Conservation (phyloP, 2,329 filamentous ascomycete genomes). For the Aspergillus melleus region DNA sequence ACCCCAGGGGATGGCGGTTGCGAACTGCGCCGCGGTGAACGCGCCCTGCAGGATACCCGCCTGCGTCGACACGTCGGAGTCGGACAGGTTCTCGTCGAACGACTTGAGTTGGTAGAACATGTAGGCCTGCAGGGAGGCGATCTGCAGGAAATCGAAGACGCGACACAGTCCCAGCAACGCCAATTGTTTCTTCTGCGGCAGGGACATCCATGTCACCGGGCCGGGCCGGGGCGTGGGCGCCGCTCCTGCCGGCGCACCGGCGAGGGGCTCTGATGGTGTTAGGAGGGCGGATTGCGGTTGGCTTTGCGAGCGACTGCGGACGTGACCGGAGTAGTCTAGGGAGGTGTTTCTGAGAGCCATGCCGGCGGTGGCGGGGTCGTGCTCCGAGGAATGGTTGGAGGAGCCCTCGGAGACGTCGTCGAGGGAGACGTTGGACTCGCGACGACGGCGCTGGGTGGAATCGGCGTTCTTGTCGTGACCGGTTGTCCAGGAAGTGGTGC, state of each 20-base stretch:
- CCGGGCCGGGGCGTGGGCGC: conserved; percentile 18
- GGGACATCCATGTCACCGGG: conserved; percentile 42
- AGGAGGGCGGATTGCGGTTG: conserved; percentile 19
- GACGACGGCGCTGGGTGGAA: conserved; percentile 31
- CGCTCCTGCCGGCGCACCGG: conserved; percentile 3
- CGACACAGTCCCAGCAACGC: conserved; percentile 39
- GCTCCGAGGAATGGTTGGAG: conserved; percentile 22
- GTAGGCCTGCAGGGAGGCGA: conserved; percentile 57
- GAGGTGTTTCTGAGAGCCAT: conserved; percentile 35
- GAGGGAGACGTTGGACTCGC: conserved; percentile 35
- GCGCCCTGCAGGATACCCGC: conserved; percentile 73
- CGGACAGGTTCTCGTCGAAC: conserved; percentile 59
- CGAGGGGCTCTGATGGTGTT: conserved; percentile 20
- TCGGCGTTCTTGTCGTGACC: conserved; percentile 33
- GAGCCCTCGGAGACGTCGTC: conserved; percentile 31
- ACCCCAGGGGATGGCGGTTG: conserved; percentile 81
- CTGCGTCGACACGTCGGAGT: conserved; percentile 68
- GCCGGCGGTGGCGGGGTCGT: conserved; percentile 19
- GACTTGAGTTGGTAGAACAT: conserved; percentile 84
- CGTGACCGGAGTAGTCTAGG: conserved; percentile 28
- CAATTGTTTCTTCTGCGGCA: conserved; percentile 41
- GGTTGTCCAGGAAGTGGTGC: conserved; percentile 37
- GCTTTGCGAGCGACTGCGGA: conserved; percentile 33
- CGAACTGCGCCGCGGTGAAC: conserved; percentile 77
- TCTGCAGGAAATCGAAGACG: conserved; percentile 43